A percentile compares a stretch with the other conserved stretches of the same genome.
phyloP scores from a whole-genome alignment of 192 early-diverging fungal species.

The Coemansia sp. region DNA sequence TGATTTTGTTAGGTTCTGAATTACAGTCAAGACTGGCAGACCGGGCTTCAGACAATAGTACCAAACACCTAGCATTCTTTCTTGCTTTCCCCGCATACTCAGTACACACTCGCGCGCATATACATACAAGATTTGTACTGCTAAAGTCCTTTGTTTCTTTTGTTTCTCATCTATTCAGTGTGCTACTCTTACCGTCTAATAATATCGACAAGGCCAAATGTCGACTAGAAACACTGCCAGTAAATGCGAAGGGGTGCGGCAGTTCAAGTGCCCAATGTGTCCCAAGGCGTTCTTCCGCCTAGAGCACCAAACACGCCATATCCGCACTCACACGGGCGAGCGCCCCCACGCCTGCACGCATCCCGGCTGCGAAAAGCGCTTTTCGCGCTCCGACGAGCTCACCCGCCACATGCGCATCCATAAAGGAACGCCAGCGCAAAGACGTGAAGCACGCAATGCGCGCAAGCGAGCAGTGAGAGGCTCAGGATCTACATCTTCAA shows the following conservation, averaged over 20 bases:
- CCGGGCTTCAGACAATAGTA: no score
- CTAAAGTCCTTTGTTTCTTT: conserved; percentile 4
- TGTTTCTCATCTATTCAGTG: background rate
- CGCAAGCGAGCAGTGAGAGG: conserved; percentile 44
- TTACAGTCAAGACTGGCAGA: no score
- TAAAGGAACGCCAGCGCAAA: conserved; percentile 35
- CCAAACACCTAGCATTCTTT: conserved; percentile 6
- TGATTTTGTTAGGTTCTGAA: background rate
- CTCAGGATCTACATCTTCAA: background rate
- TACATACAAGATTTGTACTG: background rate
- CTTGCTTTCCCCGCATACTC: conserved; percentile 6
- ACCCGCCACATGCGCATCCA: conserved; percentile 64
- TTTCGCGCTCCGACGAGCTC: conserved; percentile 75
- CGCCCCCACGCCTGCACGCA: conserved; percentile 76
- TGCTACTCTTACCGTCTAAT: no score
- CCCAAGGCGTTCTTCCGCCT: conserved; percentile 70
- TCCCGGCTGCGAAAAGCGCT: conserved; percentile 74
- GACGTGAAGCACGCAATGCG: conserved; percentile 34
- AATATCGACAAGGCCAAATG: conserved; percentile 10
- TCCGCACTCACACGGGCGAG: conserved; percentile 84
- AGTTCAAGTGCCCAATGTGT: conserved; percentile 72
- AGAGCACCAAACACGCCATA: conserved; percentile 77
- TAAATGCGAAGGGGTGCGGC: conserved; percentile 51
- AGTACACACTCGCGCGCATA: background rate
- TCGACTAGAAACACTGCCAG: conserved; percentile 38